Evolutionary conservation across 352 stramenopile genomes (phyloP), one percentile per base, ranked within the genome.

Genomic region (Phytophthora palmivora): DNA sequence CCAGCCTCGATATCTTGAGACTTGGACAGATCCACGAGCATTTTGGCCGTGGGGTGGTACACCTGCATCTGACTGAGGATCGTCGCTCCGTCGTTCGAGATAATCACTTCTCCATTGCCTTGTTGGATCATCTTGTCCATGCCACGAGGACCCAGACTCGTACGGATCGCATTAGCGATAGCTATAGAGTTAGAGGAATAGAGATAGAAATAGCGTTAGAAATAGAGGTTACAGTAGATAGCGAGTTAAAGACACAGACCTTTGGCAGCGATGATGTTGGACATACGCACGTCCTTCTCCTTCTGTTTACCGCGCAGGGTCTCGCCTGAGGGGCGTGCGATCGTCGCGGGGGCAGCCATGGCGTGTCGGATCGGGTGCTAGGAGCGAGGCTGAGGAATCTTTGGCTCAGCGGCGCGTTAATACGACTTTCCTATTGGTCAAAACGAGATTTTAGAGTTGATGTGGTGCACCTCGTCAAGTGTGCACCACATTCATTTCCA

Each of bases 101-200:
- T 99, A 47, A 99, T 90, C 41, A 99, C 97, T 70, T 99, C 97
- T 48, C 97, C 97, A 66, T 98, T 95, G 53, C 89, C 88, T 49
- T 98, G 88, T 76, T 99, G 93, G 73, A 99, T 98, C 81, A 99
- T 98, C 87, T 99, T 99, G 89, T 99, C 97, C 97, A 99, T 99
- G 42, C 97, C 97, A 18, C 97, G 90, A 9, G 98, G 98, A 0
- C 98, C 98, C 19, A 99, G 84, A 56, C 92, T 99, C 57, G 97
- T 99, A 54, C 97, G 92, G 66, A 99, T 97, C 32, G 97, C 96
- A 77, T 99, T 98, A 7, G 97, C 97, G 12, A 99, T 98, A 21
- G 97, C 97, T 95, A 38, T 22, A 53, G 15, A 37, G 38, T 14
- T 44, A 26, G 19, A 44, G 26, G 14, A 33, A 48, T 41, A 34